phyloP scores from a whole-genome alignment of 73 alveolate genomes.

The Diophrys appendiculata region DNA sequence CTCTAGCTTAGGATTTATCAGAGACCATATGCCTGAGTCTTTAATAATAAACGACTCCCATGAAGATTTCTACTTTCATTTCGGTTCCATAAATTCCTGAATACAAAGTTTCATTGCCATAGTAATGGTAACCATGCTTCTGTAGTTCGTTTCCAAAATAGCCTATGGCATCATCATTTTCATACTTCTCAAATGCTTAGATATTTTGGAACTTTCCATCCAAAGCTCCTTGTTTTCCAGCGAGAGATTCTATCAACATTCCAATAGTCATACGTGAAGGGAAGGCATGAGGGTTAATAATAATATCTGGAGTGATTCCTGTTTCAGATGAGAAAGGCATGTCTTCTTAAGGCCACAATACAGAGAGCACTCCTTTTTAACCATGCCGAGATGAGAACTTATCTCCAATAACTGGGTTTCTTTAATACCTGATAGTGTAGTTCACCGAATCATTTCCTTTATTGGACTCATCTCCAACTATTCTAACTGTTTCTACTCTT shows the following conservation, averaged over 20 bases:
- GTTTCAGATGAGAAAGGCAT: slow-evolving; percentile 97
- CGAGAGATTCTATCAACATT: slow-evolving; percentile 98
- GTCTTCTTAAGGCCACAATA: slow-evolving; percentile 98
- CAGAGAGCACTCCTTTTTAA: slow-evolving; percentile 98
- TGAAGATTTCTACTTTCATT: slow-evolving; percentile 96
- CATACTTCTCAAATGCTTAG: slow-evolving; percentile 90
- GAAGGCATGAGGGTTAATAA: slow-evolving; percentile 99
- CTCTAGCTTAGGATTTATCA: slow-evolving; percentile 96
- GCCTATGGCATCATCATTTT: slow-evolving; percentile 92
- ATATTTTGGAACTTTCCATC: slow-evolving; percentile 86
- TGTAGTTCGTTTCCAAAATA: slow-evolving; percentile 90
- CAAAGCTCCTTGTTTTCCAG: slow-evolving; percentile 92
- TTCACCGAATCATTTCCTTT: slow-evolving; percentile 74
- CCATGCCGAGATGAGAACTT: slow-evolving; percentile 99
- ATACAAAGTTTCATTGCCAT: slow-evolving; percentile 98
- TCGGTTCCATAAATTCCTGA: slow-evolving; percentile 97
- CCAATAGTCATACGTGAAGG: slow-evolving; percentile 99
- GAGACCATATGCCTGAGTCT: slow-evolving; percentile 99
- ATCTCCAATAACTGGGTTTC: slow-evolving; percentile 99
- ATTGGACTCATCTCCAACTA: slow-evolving; percentile 70
- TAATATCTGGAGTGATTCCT: slow-evolving; percentile 99
- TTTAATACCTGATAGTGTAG: slow-evolving; percentile 82
- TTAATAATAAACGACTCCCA: slow-evolving; percentile 99
- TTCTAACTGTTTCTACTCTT: slow-evolving; percentile 82
- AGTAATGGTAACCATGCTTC: slow-evolving; percentile 94